Base-by-base conservation (phyloP, 2,329 filamentous ascomycete species). In the Colletotrichum filicis region DNA sequence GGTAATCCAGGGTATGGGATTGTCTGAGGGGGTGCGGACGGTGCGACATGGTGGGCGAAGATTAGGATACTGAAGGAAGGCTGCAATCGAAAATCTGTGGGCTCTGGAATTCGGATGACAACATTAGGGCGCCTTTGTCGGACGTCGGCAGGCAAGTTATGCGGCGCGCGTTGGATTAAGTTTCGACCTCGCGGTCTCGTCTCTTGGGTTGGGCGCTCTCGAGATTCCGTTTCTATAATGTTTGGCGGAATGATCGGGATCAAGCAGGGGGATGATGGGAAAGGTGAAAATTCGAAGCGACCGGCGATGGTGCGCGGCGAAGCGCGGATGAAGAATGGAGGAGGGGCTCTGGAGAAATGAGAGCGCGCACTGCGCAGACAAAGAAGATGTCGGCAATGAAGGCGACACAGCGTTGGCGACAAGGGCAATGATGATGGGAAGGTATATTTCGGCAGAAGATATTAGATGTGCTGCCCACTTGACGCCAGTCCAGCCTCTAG, bases 21-120 rank as follows among this genome's bases (percentile, higher is more conserved):
- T 91, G 89, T 76, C 89, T 87, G 72, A 92, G 86, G 67, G 89
- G 87, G 79, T 90, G 88, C 75, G 86, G 85, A 72, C 88, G 87
- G 84, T 87, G 86, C 82, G 89, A 89, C 86, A 90, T 92, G 77
- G 77, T 79, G 76, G 77, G 76, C 75, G 71, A 76, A 71, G 49
- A 74, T 71, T 74, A 74, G 71, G 59, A 66, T 66, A 72, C 66
- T 32, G 62, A 53, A 72, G 73, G 74, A 70, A 78, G 78, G 74
- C 75, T 76, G 75, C 76, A 76, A 75, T 76, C 72, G 74, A 71
- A 66, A 67, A 73, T 76, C 52, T 71, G 69, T 72, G 74, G 71
- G 66, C 72, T 66, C 74, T 73, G 74, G 73, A 70, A 75, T 73
- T 75, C 71, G 71, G 76, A 71, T 75, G 78, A 78, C 73, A 77